These are phyloP conservation scores for Wickerhamiella pararugosa DNA, from an alignment of 1,139 yeast species.

Conservation along the genomic window DNA sequence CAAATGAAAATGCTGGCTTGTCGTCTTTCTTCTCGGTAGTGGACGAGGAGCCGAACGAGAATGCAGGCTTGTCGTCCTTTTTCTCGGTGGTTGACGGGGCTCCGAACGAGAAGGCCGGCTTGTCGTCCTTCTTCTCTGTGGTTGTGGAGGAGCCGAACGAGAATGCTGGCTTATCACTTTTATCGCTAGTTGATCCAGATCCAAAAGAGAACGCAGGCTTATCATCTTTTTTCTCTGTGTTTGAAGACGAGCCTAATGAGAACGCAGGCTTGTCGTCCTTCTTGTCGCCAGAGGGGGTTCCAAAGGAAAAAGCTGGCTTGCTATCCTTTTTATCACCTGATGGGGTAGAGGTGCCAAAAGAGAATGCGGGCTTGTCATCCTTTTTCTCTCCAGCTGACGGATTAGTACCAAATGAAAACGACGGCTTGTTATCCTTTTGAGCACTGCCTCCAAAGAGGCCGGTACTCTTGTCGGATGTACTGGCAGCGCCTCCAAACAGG, in stretches of 20 bases:
- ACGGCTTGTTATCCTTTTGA: slow-evolving; percentile 10
- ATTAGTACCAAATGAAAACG: slow-evolving; percentile 6
- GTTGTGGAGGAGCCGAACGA: slow-evolving; percentile 4
- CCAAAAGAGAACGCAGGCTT: slow-evolving; percentile 4
- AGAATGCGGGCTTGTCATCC: slow-evolving; percentile 15
- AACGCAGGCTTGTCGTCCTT: slow-evolving; percentile 10
- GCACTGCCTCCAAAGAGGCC: slow-evolving; percentile 7
- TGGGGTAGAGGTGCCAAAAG: slow-evolving; percentile 16
- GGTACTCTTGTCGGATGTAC: background rate
- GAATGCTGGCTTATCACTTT: background rate
- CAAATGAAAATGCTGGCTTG: slow-evolving; percentile 7
- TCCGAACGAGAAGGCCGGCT: slow-evolving; percentile 17
- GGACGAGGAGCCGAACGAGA: slow-evolving; percentile 8
- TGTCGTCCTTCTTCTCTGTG: slow-evolving; percentile 18
- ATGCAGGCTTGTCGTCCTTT: slow-evolving; percentile 10
- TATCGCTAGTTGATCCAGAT: background rate
- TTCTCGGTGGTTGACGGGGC: slow-evolving; percentile 16
- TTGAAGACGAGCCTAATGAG: slow-evolving; percentile 6
- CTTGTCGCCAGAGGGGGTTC: slow-evolving; percentile 6
- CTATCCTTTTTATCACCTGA: slow-evolving; percentile 16
- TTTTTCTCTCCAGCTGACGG: slow-evolving; percentile 14
- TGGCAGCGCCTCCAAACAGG: slow-evolving; percentile 17
- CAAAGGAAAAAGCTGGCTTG: slow-evolving; percentile 15
- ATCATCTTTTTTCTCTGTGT: background rate
- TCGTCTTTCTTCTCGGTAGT: background rate